These are phyloP conservation scores for Dictyostelium intermedium DNA, from an alignment of 78 protist genomes.

Conservation along the genomic window DNA sequence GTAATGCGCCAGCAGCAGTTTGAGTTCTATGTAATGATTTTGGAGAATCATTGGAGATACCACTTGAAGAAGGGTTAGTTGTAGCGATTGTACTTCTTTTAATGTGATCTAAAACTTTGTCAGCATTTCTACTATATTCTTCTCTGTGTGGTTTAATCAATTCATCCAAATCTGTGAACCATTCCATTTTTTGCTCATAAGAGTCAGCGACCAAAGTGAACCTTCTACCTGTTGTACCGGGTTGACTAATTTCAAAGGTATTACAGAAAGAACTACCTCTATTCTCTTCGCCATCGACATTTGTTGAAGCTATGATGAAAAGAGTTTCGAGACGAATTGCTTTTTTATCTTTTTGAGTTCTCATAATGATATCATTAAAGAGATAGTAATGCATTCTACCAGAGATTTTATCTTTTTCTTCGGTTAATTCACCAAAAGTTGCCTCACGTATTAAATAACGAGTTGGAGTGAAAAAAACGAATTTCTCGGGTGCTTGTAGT, in stretches of 20 bases:
- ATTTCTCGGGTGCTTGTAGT: conserved; percentile 53
- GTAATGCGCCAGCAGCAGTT: conserved; percentile 18
- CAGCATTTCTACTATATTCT: conserved; percentile 22
- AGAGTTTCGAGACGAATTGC: conserved; percentile 63
- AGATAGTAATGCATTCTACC: conserved; percentile 65
- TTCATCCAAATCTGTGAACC: conserved; percentile 47
- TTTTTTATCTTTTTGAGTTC: conserved; percentile 68
- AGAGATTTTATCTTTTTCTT: conserved; percentile 45
- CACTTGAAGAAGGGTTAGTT: not conserved
- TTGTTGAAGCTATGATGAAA: conserved; percentile 55
- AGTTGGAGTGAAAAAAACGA: conserved; percentile 69
- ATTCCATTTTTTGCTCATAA: conserved; percentile 77
- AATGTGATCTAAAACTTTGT: conserved; percentile 29
- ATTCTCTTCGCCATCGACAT: conserved; percentile 28
- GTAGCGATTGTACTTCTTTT: conserved; percentile 47
- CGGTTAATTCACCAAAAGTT: conserved; percentile 50
- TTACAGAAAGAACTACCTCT: conserved; percentile 2
- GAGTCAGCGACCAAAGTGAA: conserved; percentile 43
- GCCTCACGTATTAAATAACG: conserved; percentile 64
- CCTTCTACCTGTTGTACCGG: conserved; percentile 54
- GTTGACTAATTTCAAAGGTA: conserved; percentile 49
- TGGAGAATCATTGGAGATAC: conserved; percentile 19
- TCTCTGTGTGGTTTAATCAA: conserved; percentile 46
- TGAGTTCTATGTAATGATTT: conserved; percentile 36
- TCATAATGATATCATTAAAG: conserved; percentile 67